Conservation (phyloP, 1,284 basidiomycete genomes). For the Apiotrichum montevideense region DNA sequence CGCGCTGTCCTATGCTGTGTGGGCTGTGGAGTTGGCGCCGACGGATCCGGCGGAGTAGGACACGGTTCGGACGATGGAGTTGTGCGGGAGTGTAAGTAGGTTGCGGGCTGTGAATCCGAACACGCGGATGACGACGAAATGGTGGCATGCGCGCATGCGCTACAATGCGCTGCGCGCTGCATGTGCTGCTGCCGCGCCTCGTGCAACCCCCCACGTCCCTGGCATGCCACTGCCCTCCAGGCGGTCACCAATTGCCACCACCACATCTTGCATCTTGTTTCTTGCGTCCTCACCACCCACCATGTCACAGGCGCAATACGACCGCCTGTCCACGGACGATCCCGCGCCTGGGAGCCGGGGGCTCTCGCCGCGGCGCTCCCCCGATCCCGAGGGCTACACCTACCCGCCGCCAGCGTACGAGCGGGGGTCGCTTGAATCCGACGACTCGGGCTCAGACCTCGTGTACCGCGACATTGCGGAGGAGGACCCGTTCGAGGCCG, state of each 20-base stretch:
- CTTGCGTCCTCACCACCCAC: background rate
- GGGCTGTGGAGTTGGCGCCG: too few relatives aligned
- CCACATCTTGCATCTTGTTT: too few relatives aligned
- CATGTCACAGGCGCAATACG: slow-evolving; percentile 11
- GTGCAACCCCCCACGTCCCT: too few relatives aligned
- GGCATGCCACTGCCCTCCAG: too few relatives aligned
- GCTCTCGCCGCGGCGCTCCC: background rate
- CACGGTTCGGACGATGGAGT: background rate
- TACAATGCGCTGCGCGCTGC: too few relatives aligned
- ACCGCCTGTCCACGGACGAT: slow-evolving; percentile 4
- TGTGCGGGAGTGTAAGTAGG: background rate
- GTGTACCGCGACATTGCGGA: slow-evolving; percentile 39
- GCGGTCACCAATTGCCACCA: too few relatives aligned
- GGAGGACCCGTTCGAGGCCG: slow-evolving; percentile 30
- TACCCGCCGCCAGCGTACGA: background rate
- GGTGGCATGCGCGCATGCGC: too few relatives aligned
- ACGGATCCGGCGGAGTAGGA: too few relatives aligned
- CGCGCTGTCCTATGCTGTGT: background rate
- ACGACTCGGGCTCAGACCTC: slow-evolving; percentile 18
- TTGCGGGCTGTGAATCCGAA: background rate
- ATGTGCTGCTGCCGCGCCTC: too few relatives aligned
- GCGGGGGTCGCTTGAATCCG: slow-evolving; percentile 8
- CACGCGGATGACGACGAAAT: background rate
- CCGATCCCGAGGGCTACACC: background rate
- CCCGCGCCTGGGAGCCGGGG: background rate